Percentiles rank a stretch among this genome's conserved stretches.
phyloP scores from a whole-genome alignment of 306 rosid species.

The Erythrophleum fordii region DNA sequence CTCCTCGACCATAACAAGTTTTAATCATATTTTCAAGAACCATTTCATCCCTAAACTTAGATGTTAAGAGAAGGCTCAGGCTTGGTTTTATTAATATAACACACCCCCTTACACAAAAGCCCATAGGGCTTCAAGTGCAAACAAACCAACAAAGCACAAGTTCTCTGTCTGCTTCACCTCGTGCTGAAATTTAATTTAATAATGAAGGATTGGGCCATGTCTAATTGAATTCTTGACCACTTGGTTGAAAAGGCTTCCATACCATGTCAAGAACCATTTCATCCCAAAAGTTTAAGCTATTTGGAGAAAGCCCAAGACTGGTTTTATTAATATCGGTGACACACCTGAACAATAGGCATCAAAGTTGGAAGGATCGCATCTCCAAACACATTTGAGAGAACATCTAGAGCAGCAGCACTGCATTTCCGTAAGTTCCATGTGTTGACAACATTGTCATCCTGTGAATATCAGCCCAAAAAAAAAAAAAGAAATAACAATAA shows the following conservation, averaged over 20 bases:
- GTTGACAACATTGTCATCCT: conserved; percentile 96
- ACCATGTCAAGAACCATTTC: background rate
- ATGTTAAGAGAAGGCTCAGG: background rate
- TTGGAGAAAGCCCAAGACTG: background rate
- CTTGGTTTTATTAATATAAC: background rate
- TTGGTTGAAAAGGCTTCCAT: background rate
- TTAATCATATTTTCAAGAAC: background rate
- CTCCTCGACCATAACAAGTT: conserved; percentile 27
- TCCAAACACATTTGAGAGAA: conserved; percentile 87
- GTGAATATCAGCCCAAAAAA: conserved; percentile 35
- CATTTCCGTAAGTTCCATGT: conserved; percentile 98
- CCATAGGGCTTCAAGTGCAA: background rate
- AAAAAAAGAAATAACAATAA: background rate
- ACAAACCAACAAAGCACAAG: conserved; percentile 1
- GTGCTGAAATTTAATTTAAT: background rate
- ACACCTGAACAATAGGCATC: conserved; percentile 94
- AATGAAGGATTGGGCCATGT: background rate
- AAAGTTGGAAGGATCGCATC: conserved; percentile 94
- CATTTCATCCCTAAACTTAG: background rate
- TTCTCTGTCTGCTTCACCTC: background rate
- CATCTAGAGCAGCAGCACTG: conserved; percentile 98
- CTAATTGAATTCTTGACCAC: background rate
- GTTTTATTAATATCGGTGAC: conserved; percentile 13
- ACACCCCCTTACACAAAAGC: background rate
- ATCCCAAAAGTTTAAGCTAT: background rate